Conservation (phyloP, 305 asterid genomes). For the Plantago lanceolata region DNA sequence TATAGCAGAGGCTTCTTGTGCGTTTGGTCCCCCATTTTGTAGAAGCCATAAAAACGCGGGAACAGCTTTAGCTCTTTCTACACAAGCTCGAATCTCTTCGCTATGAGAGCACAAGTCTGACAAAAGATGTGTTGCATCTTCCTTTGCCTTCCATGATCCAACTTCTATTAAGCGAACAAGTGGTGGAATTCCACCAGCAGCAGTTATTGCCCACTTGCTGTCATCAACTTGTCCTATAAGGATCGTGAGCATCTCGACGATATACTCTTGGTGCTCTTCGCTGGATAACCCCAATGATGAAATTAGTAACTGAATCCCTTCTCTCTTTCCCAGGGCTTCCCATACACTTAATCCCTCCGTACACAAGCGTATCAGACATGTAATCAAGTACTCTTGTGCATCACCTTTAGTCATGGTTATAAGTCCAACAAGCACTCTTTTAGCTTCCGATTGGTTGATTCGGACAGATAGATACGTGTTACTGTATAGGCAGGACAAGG, state of each 20-base stretch:
- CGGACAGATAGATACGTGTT: conserved; percentile 43
- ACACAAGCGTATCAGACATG: conserved; percentile 53
- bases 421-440: conserved; percentile 69
- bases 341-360: conserved; percentile 50
- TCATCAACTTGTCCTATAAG: conserved; percentile 80
- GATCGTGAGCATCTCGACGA: conserved; percentile 70
- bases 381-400: conserved; percentile 62
- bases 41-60: conserved; percentile 74
- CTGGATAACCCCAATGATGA: conserved; percentile 72
- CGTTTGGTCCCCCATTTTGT: conserved; percentile 63
- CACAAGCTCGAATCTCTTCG: conserved; percentile 75
- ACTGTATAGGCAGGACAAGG: conserved; percentile 71
- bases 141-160: conserved; percentile 71
- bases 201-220: conserved; percentile 97
- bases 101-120: conserved; percentile 70
- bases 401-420: conserved; percentile 66
- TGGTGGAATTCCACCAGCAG: conserved; percentile 94
- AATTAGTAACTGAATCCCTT: conserved; percentile 86
- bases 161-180: conserved; percentile 70
- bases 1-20: conserved; percentile 66
- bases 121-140: conserved; percentile 58
- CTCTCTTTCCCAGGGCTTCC: conserved; percentile 88
- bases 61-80: conserved; percentile 77
- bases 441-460: conserved; percentile 59
- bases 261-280: conserved; percentile 80